phyloP scores from a whole-genome alignment of 176 grass and related monocot genomes.

The Zea luxurians region DNA sequence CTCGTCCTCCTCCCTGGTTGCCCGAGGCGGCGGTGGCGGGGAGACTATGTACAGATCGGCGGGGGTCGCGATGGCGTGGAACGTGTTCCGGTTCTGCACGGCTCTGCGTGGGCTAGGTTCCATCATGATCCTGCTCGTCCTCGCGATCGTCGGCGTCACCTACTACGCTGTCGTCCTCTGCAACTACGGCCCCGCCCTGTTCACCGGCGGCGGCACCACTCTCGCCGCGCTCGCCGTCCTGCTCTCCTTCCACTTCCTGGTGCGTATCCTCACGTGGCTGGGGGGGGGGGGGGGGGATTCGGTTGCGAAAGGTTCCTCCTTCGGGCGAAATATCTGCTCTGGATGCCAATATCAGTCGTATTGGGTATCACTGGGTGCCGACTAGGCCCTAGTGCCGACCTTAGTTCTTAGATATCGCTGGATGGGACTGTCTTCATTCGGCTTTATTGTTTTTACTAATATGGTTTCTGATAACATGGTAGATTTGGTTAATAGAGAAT shows the following conservation, averaged over 20 bases:
- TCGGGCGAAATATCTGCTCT: background rate
- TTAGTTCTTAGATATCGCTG: background rate
- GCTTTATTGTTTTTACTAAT: background rate
- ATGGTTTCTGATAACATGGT: background rate
- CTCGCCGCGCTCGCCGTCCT: constrained; percentile 61
- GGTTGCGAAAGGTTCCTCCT: background rate
- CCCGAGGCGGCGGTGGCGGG: background rate
- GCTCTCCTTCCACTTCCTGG: constrained; percentile 80
- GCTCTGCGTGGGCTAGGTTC: constrained; percentile 83
- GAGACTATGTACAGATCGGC: constrained; percentile 79
- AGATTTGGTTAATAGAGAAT: constrained; percentile 13
- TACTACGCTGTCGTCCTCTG: constrained; percentile 88
- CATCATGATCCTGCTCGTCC: constrained; percentile 91
- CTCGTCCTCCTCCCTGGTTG: background rate
- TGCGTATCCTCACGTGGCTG: constrained; percentile 17
- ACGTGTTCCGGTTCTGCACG: constrained; percentile 97
- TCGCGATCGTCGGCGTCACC: constrained; percentile 79
- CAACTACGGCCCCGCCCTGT: constrained; percentile 76
- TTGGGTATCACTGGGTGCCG: background rate
- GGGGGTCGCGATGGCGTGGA: constrained; percentile 85
- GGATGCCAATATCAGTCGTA: background rate
- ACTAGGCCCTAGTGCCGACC: background rate
- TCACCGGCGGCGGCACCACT: constrained; percentile 37
- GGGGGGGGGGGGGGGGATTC: background rate
- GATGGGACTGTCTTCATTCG: background rate